A percentile compares a stretch with the other conserved stretches of the same genome.
phyloP scores from a whole-genome alignment of 1,284 basidiomycete genomes.

The Ceratobasidium sp. region DNA sequence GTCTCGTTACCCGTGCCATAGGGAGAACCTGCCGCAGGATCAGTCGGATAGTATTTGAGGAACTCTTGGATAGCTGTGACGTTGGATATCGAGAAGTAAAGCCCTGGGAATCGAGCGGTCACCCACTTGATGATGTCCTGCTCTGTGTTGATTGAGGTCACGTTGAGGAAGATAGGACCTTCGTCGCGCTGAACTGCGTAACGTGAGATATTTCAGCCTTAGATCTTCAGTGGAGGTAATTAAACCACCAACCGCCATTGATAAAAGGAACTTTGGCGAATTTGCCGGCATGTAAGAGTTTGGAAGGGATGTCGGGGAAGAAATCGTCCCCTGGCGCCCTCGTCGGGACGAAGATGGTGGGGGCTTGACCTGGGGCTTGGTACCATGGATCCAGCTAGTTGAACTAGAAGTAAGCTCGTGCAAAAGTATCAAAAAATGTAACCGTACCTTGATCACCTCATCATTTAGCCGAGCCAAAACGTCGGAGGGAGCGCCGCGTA shows the following conservation, averaged over 20 bases:
- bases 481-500: constrained; percentile 28
- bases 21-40: constrained; percentile 42
- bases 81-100: constrained; percentile 34
- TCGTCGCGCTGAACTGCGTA: constrained; percentile 49
- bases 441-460: constrained; percentile 38
- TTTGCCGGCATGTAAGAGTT: constrained; percentile 49
- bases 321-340: constrained; percentile 31
- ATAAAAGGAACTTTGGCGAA: constrained; percentile 59
- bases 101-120: constrained; percentile 32
- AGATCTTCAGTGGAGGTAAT: neutral
- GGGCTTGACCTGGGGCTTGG: constrained; percentile 26
- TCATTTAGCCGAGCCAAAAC: constrained; percentile 32
- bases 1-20: constrained; percentile 43
- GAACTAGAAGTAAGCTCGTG: constrained; percentile 12
- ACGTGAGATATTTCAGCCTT: neutral
- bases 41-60: constrained; percentile 35
- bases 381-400: neutral
- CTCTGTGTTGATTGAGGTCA: constrained; percentile 18
- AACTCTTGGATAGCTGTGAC: constrained; percentile 23
- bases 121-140: constrained; percentile 24
- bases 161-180: constrained; percentile 48
- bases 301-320: constrained; percentile 19
- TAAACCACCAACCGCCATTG: constrained; percentile 52
- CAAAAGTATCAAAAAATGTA: neutral
- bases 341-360: constrained; percentile 30